phyloP scores from a whole-genome alignment of 129 eudicot species.

The Kitagawia praeruptora region DNA sequence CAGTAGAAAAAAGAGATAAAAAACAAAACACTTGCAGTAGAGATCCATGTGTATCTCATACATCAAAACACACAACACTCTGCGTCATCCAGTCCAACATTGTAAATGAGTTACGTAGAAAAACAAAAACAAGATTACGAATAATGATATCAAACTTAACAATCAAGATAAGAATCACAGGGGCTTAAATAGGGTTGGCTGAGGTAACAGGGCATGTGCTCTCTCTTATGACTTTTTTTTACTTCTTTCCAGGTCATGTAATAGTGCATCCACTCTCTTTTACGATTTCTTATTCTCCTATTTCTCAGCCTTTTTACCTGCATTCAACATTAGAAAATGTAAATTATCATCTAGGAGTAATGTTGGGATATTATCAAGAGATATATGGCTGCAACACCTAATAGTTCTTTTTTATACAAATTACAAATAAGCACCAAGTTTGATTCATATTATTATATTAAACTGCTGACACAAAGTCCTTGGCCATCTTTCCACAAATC shows the following conservation, averaged over 20 bases:
- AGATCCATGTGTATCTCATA: background rate
- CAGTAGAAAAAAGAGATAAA: too few relatives aligned
- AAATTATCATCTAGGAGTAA: too few relatives aligned
- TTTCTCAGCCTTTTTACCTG: conserved; percentile 5
- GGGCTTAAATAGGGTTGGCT: background rate
- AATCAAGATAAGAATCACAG: background rate
- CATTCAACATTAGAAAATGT: background rate
- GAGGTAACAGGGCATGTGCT: background rate
- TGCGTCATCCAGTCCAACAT: background rate
- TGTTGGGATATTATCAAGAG: too few relatives aligned
- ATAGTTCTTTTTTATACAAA: too few relatives aligned
- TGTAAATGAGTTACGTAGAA: background rate
- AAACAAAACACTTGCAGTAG: background rate
- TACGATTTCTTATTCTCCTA: background rate
- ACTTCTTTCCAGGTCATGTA: background rate
- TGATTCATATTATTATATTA: too few relatives aligned
- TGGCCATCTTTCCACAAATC: too few relatives aligned
- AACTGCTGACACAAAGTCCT: too few relatives aligned
- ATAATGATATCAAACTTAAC: background rate
- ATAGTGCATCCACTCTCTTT: background rate
- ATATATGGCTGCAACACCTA: too few relatives aligned
- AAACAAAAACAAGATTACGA: background rate
- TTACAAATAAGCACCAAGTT: too few relatives aligned
- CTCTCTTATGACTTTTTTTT: background rate
- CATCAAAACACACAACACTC: conserved; percentile 5